Conservation (phyloP, 306 rosid genomes). For the Ziziphus jujuba region DNA sequence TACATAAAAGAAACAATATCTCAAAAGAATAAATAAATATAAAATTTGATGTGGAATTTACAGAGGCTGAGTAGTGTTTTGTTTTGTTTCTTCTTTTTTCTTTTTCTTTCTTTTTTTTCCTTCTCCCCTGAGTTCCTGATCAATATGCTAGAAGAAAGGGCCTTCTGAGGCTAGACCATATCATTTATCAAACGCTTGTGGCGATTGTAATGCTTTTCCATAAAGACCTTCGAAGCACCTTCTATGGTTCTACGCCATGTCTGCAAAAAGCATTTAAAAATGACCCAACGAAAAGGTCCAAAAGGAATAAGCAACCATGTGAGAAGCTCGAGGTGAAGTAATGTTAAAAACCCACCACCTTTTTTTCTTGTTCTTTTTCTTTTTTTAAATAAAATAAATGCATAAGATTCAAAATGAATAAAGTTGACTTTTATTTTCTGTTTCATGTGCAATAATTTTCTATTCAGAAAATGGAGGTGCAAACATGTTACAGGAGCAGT, state of each 20-base stretch:
- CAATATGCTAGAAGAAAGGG: too few species aligned
- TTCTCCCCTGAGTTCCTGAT: too few species aligned
- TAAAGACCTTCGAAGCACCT: conserved; percentile 79
- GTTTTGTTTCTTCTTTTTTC: too few species aligned
- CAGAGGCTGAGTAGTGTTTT: too few species aligned
- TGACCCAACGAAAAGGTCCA: background rate
- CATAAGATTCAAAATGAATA: background rate
- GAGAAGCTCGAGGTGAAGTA: too few species aligned
- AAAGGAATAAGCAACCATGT: background rate
- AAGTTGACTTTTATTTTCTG: background rate
- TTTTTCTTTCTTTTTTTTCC: too few species aligned
- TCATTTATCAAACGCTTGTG: conserved; percentile 83
- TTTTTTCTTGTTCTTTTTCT: too few species aligned
- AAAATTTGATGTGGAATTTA: too few species aligned
- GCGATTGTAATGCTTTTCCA: conserved; percentile 79
- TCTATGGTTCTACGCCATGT: conserved; percentile 81
- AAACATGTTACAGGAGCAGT: too few species aligned
- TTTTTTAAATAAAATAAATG: background rate
- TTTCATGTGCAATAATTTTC: background rate
- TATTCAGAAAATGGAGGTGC: background rate
- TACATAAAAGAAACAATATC: too few species aligned
- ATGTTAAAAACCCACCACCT: too few species aligned
- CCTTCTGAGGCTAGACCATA: conserved; percentile 37
- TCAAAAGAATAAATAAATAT: too few species aligned
- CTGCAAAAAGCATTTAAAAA: conserved; percentile 32